Base-by-base conservation (phyloP, 2,329 filamentous ascomycete species). In the Hymenoscyphus salicellus region DNA sequence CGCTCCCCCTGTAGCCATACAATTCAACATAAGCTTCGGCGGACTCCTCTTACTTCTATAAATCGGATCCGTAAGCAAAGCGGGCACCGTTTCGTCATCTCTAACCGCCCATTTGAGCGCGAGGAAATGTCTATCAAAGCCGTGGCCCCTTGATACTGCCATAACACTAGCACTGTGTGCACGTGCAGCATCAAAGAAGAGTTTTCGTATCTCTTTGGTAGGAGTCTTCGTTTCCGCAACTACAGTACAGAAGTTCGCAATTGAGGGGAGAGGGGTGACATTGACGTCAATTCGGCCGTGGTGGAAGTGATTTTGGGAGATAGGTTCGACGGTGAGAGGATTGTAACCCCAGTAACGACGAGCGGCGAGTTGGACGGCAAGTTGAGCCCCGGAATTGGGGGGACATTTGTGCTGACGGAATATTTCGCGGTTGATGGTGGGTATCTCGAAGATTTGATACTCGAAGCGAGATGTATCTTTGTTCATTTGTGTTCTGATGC, bases 341-440 rank as follows among this genome's bases (percentile, higher is more conserved):
- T 20, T 41, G 16, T 60, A 41, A 10, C 57, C 64, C 14, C 43
- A 65, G 52, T 60, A 52, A 6, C 32, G 57, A 36, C 33, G 32
- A 7, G 26, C 8, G 14, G 64, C 64, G 23, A 65, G 64, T 32
- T 65, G 64, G 33, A 65, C 30, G 2, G 33, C 30, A n/a, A 65
- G 33, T 33, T 65, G 60, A 17, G 60, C 23, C 5, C 33, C 61
- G 26, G 56, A 60, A 11, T 63, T 63, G 17, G 57, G 61, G 5
- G 64, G 61, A 20, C 26, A 61, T 52, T 36, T 57, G 36, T 60
- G 58, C 17, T 30, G 33, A 1, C 49, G n/a, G 46, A 64, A 49
- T 6, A 49, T 7, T 1, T 20, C n/a, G 43, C 43, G 43, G 43
- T 49, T 49, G n/a, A 49, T 10, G 8, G 43, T 23, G 6, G 43